Conservation (phyloP, 176 grass and related monocot species). For the Microstegium vimineum region DNA sequence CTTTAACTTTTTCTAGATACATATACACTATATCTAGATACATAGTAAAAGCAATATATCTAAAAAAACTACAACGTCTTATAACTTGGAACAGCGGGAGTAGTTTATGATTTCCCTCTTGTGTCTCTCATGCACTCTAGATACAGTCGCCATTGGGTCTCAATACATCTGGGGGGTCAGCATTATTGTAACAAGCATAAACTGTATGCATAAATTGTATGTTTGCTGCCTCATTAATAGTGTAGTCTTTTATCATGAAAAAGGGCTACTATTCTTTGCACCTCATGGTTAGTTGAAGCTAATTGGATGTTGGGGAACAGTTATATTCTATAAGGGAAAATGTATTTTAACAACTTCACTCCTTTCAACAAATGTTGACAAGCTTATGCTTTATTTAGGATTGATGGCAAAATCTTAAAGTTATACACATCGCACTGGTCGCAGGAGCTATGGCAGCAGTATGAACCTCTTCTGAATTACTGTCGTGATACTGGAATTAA, state of each 20-base stretch:
- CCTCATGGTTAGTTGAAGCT: neutral
- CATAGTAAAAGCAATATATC: too few relatives aligned
- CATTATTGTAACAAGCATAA: conserved; percentile 4
- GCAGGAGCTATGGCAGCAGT: conserved; percentile 78
- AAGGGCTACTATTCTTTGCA: too few relatives aligned
- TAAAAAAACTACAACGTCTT: too few relatives aligned
- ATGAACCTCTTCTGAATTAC: conserved; percentile 93
- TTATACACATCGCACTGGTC: conserved; percentile 78
- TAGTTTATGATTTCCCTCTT: too few relatives aligned
- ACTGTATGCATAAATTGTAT: too few relatives aligned
- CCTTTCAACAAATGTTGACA: neutral
- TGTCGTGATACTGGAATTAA: conserved; percentile 69
- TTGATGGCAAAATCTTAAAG: conserved; percentile 72
- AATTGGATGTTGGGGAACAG: neutral
- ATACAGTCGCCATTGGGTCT: too few relatives aligned
- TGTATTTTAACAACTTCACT: neutral
- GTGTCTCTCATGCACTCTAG: too few relatives aligned
- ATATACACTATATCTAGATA: too few relatives aligned
- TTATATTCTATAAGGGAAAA: neutral
- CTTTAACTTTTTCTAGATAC: too few relatives aligned
- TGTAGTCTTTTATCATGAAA: neutral
- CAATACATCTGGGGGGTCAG: too few relatives aligned
- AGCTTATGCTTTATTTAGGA: conserved; percentile 55
- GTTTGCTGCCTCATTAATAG: neutral
- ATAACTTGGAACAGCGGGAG: too few relatives aligned